Percentiles rank a stretch among this genome's conserved stretches.
These are phyloP conservation scores for Incumbomyces lentus DNA, from an alignment of 2,329 filamentous ascomycete genomes.

Conservation along the genomic window DNA sequence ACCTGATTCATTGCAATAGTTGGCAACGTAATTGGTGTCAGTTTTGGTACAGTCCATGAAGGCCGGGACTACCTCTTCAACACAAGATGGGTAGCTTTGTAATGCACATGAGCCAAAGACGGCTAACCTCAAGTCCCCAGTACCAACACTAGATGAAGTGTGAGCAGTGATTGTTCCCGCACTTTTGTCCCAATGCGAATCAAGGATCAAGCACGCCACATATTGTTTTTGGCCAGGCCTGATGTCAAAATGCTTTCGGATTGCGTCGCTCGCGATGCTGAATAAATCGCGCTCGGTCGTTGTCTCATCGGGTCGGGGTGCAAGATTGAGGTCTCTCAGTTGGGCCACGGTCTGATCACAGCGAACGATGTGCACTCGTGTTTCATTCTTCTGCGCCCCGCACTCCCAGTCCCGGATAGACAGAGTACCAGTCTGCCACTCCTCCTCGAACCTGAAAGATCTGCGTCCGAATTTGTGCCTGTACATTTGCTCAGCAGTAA, in stretches of 20 bases:
- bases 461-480: constrained; percentile 77
- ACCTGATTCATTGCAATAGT: constrained; percentile 76
- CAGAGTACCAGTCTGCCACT: constrained; percentile 78
- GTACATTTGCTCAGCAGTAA: constrained; percentile 93
- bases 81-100: constrained; percentile 77
- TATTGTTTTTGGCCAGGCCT: constrained; percentile 72
- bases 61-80: constrained; percentile 82
- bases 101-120: constrained; percentile 89
- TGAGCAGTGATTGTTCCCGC: constrained; percentile 65
- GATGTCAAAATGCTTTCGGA: constrained; percentile 66
- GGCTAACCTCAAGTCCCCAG: constrained; percentile 66
- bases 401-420: constrained; percentile 62
- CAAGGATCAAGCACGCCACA: constrained; percentile 75
- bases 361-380: constrained; percentile 77
- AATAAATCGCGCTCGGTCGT: constrained; percentile 65
- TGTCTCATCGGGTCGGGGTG: constrained; percentile 64
- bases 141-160: constrained; percentile 63
- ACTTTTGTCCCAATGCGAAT: constrained; percentile 74
- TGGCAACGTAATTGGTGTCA: constrained; percentile 67
- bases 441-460: constrained; percentile 84
- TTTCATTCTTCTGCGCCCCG: constrained; percentile 75
- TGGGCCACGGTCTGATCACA: constrained; percentile 76
- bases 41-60: constrained; percentile 87
- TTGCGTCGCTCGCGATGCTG: constrained; percentile 63
- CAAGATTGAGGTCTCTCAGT: constrained; percentile 64